Base-by-base conservation (phyloP, 78 protist genomes). In the Acrasis kona region DNA sequence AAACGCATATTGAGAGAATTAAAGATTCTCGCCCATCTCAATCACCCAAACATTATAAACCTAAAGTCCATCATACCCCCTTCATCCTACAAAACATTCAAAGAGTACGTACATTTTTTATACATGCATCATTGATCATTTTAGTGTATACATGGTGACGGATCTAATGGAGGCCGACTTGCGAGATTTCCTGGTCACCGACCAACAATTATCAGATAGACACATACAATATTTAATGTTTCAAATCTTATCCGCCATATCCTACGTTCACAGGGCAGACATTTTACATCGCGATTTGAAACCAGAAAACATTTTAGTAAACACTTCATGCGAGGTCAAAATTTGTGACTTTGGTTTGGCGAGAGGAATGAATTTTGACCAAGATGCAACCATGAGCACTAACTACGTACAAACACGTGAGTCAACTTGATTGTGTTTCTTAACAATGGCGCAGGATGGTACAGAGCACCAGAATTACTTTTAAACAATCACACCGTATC, bases 131-230 rank as follows among this genome's bases (percentile, higher is more conserved):
- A n/a, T n/a, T n/a, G n/a, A n/a, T n/a, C n/a, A n/a, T n/a, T n/a
- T n/a, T n/a, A n/a, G n/a, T n/a, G n/a, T 75, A 38, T 95, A 95
- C 80, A 37, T 91, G 0, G 93, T 96, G 10, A 83, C 87, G 27
- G 97, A 91, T 39, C 89, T 94, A 34, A 91, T 96, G 97, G 98
- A 96, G 72, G 92, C 98, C 7, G 99, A 96, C 78, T 79, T 96
- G 39, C 91, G 89, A 61, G 82, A 85, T 66, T 89, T 96, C 76
- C 92, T 98, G 76, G 10, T 69, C 9, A 85, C 96, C 10, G 39
- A 67, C 10, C 97, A 97, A 74, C 39, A 66, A 10, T 84, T 98
- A 4, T 39, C 91, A 12, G 95, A 87, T 37, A 96, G 93, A 27
- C 99, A 98, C 80, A 40, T 72, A 35, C 96, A 92, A 73, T 92